phyloP scores from a whole-genome alignment of 2,329 filamentous ascomycete genomes.

The Zymoseptoria pseudotritici region DNA sequence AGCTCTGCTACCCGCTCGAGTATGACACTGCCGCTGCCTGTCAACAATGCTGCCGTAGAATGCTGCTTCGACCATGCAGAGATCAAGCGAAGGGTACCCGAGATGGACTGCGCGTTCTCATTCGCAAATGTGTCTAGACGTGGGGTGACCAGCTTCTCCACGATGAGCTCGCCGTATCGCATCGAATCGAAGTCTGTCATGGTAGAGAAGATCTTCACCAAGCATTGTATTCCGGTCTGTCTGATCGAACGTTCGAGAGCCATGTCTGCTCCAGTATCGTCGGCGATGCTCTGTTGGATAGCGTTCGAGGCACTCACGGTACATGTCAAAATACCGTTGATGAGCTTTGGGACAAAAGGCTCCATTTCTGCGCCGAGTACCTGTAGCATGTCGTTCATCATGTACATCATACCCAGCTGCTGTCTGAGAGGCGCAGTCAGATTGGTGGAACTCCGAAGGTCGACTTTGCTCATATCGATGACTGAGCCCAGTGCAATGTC shows the following conservation, averaged over 20 bases:
- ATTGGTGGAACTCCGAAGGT: neutral
- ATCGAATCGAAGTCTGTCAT: constrained; percentile 65
- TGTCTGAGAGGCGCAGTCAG: constrained; percentile 47
- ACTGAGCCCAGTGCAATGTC: constrained; percentile 63
- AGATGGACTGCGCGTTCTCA: constrained; percentile 86
- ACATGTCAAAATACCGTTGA: constrained; percentile 76
- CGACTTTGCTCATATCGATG: constrained; percentile 28
- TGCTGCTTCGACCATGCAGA: constrained; percentile 69
- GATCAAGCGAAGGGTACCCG: constrained; percentile 72
- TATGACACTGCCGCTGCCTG: constrained; percentile 51
- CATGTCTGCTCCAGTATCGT: constrained; percentile 27
- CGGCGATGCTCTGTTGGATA: constrained; percentile 24
- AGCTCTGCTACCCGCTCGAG: constrained; percentile 65
- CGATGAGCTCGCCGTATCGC: constrained; percentile 61
- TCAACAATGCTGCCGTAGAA: constrained; percentile 62
- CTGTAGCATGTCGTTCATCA: constrained; percentile 79
- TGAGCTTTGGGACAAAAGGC: constrained; percentile 59
- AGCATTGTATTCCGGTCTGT: constrained; percentile 70
- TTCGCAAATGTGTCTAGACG: constrained; percentile 68
- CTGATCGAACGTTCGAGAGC: constrained; percentile 61
- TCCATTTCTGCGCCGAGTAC: constrained; percentile 69
- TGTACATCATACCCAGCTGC: constrained; percentile 85
- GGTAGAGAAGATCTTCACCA: constrained; percentile 70
- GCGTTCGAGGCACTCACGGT: constrained; percentile 37
- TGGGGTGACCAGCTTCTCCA: constrained; percentile 68